A percentile compares a stretch with the other conserved stretches of the same genome.
Conservation (phyloP, 1,284 basidiomycete species). For the Marasmius oreades region DNA sequence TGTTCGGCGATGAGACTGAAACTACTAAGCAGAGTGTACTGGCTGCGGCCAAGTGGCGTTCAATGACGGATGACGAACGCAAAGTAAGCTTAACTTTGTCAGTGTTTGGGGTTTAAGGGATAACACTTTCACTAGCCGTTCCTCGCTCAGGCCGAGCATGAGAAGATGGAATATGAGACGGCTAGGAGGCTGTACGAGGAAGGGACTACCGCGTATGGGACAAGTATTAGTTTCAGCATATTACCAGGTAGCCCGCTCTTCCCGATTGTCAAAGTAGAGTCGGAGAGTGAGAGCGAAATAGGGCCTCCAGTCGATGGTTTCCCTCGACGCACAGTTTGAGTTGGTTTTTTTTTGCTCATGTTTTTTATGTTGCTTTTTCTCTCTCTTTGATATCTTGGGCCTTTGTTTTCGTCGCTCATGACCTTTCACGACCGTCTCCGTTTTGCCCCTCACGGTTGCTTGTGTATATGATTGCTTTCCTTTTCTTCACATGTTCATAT, state of each 20-base stretch:
- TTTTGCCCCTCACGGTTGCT: neutral
- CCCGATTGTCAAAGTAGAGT: slow-evolving; percentile 58
- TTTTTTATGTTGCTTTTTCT: slow-evolving; percentile 15
- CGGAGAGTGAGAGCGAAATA: slow-evolving; percentile 64
- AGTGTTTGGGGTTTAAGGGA: slow-evolving; percentile 13
- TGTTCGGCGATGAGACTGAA: slow-evolving; percentile 92
- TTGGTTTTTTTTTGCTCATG: no score
- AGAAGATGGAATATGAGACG: slow-evolving; percentile 89
- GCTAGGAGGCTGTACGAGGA: slow-evolving; percentile 82
- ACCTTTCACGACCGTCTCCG: slow-evolving; percentile 1
- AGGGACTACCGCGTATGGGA: slow-evolving; percentile 64
- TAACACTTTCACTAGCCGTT: slow-evolving; percentile 60
- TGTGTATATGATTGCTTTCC: neutral
- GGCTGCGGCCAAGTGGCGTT: slow-evolving; percentile 90
- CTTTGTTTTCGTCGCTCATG: slow-evolving; percentile 2
- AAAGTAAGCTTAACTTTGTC: slow-evolving; percentile 51
- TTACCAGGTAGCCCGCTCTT: slow-evolving; percentile 60
- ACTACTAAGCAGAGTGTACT: slow-evolving; percentile 94
- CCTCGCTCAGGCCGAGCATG: slow-evolving; percentile 85
- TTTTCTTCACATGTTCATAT: slow-evolving; percentile 5
- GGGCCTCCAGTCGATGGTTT: slow-evolving; percentile 44
- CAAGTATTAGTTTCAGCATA: slow-evolving; percentile 77
- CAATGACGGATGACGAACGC: slow-evolving; percentile 88
- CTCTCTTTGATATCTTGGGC: slow-evolving; percentile 13
- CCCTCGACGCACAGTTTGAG: slow-evolving; percentile 30